phyloP scores from a whole-genome alignment of 179 eudicot species.

The Silene coronaria region DNA sequence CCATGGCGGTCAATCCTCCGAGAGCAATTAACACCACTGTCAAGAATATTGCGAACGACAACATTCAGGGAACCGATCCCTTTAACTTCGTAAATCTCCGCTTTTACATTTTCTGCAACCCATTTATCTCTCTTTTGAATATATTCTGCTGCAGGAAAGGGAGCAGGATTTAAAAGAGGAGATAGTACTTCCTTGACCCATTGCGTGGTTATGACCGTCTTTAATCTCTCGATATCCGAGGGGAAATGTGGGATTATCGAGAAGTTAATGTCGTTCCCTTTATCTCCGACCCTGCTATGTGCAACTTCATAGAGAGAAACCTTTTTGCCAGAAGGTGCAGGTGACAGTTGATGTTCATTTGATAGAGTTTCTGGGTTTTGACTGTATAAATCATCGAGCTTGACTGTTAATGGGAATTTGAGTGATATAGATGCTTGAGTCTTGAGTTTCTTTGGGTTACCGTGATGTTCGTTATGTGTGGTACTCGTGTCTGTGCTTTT shows the following conservation, averaged over 20 bases:
- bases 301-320: conserved; percentile 63
- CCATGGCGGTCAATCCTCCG: conserved; percentile 94
- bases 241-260: conserved; percentile 82
- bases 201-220: conserved; percentile 50
- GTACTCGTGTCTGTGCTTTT: conserved; percentile 29
- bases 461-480: conserved; percentile 22
- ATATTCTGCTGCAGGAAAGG: conserved; percentile 53
- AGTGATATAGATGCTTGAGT: conserved; percentile 7
- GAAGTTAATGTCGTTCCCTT: conserved; percentile 90
- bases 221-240: conserved; percentile 61
- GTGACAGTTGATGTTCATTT: conserved; percentile 25
- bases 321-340: conserved; percentile 57
- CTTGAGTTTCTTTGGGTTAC: conserved; percentile 10
- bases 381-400: conserved; percentile 17
- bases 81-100: conserved; percentile 75
- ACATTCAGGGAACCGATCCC: conserved; percentile 76
- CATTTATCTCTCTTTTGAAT: conserved; percentile 49
- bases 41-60: conserved; percentile 74
- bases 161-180: conserved; percentile 47
- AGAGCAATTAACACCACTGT: conserved; percentile 94
- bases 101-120: conserved; percentile 54
- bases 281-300: conserved; percentile 93
- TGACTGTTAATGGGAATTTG: conserved; percentile 20
- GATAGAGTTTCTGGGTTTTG: conserved; percentile 18
- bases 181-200: conserved; percentile 74